Evolutionary conservation across 1,284 basidiomycete species (phyloP), one percentile per base, ranked within the genome.

Genomic region (Malassezia arunalokei): DNA sequence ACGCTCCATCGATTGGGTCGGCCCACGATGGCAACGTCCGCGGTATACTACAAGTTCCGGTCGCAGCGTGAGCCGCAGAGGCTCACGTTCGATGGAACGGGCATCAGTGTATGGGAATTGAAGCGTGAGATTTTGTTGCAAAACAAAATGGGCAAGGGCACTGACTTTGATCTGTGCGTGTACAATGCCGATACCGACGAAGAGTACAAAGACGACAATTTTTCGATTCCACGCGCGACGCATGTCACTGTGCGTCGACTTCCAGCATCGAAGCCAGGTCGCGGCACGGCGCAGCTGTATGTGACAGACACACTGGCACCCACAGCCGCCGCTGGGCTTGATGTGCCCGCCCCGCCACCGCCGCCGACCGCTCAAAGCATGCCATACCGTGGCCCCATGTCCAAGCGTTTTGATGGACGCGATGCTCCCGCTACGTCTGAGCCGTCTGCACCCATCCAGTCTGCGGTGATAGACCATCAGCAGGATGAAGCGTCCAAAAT

Each of bases 71-170:
- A 89, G 76, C 90, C 95, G 76, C 90, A 88, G 58, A 81, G 89
- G 73, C 83, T 96, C 75, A 85, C 87, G 54, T 96, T 99, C 77
- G 92, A 98, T 74, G 92, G 92, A 67, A 95, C 92, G 59, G 88
- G 89, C 61, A 95, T 99, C 73, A 91, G 89, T 67, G 88, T 98
- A 60, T 98, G 95, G 80, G 94, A 99, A 76, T 79, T 99, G 74
- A 99, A 99, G 78, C 86, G 85, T 77, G 92, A 98, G 77, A 88
- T 99, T 73, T 92, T 99, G 69, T 78, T 94, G 60, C 86, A 85
- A 72, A 95, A 95, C 75, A 91, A 87, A 75, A 83, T 99, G 75
- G 82, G 82, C 76, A 94, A 94, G 77, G 89, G 89, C 57, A 88
- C 85, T 71, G 94, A 98, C 74, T 96, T 98, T 78, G 94, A 99